Evolutionary conservation across 2,329 filamentous ascomycete genomes (phyloP).

Genomic region (Macroventuria anomochaeta): DNA sequence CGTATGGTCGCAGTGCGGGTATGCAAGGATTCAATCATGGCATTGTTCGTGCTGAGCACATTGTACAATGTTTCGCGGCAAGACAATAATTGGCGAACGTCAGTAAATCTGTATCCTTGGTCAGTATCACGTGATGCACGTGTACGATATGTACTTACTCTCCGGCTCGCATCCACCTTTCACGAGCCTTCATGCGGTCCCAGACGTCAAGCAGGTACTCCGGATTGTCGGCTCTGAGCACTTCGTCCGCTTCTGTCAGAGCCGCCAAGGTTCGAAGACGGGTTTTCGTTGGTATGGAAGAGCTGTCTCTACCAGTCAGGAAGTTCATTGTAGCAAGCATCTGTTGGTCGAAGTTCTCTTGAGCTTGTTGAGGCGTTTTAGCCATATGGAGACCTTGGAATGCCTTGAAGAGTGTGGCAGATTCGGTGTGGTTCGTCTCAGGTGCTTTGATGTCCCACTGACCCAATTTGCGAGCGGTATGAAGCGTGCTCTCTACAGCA

Average conservation of each 20-base stretch:
- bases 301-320: conserved; percentile 35
- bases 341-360: conserved; percentile 67
- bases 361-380: conserved; percentile 61
- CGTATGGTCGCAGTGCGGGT: conserved; percentile 69
- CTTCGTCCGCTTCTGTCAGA: conserved; percentile 81
- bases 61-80: conserved; percentile 84
- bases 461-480: conserved; percentile 80
- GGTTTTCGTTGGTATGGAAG: conserved; percentile 32
- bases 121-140: background rate
- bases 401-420: conserved; percentile 76
- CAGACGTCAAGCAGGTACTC: conserved; percentile 69
- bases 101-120: conserved; percentile 65
- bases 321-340: conserved; percentile 56
- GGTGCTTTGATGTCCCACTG: conserved; percentile 91
- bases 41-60: conserved; percentile 73
- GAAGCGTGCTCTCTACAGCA: conserved; percentile 75
- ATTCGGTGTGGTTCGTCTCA: conserved; percentile 64
- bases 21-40: conserved; percentile 66
- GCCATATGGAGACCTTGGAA: conserved; percentile 80
- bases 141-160: conserved; percentile 61
- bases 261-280: conserved; percentile 63
- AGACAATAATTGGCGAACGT: conserved; percentile 80
- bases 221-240: conserved; percentile 66
- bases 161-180: conserved; percentile 82
- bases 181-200: conserved; percentile 67